Evolutionary conservation across 2,329 filamentous ascomycete species (phyloP).

Genomic region (Reticulascus tulasneorum): DNA sequence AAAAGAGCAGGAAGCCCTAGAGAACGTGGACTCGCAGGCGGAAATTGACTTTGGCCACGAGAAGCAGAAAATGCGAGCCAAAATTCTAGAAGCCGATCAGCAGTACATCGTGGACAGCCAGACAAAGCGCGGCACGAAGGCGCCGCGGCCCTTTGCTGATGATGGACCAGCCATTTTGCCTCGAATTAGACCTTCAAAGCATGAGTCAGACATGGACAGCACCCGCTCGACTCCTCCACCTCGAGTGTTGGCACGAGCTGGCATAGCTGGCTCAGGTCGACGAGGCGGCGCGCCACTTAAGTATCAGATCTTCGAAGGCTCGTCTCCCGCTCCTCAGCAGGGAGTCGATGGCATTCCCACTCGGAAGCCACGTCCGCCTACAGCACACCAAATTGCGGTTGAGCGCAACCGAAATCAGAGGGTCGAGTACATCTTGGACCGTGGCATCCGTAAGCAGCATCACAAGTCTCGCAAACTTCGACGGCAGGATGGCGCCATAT

Average conservation of each 20-base stretch:
- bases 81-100: slow-evolving; percentile 73
- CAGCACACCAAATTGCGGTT: slow-evolving; percentile 77
- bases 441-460: slow-evolving; percentile 65
- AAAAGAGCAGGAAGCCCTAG: slow-evolving; percentile 58
- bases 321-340: slow-evolving; percentile 53
- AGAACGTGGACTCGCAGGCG: slow-evolving; percentile 71
- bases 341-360: slow-evolving; percentile 52
- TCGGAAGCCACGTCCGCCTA: slow-evolving; percentile 68
- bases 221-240: slow-evolving; percentile 40
- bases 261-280: slow-evolving; percentile 24
- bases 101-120: slow-evolving; percentile 61
- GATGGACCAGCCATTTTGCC: slow-evolving; percentile 58
- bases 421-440: slow-evolving; percentile 77
- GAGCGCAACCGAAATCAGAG: slow-evolving; percentile 74
- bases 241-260: slow-evolving; percentile 22
- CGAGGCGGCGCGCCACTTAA: slow-evolving; percentile 46
- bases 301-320: slow-evolving; percentile 57
- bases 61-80: slow-evolving; percentile 70
- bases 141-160: slow-evolving; percentile 36
- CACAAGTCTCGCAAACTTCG: slow-evolving; percentile 59
- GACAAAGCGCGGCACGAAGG: slow-evolving; percentile 49
- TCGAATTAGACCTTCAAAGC: slow-evolving; percentile 59
- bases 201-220: slow-evolving; percentile 46
- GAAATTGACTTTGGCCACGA: slow-evolving; percentile 67
- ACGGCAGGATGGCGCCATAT: slow-evolving; percentile 61